A percentile compares a stretch with the other conserved stretches of the same genome.
Conservation (phyloP, 345 rosid species). For the Luvunga scandens region DNA sequence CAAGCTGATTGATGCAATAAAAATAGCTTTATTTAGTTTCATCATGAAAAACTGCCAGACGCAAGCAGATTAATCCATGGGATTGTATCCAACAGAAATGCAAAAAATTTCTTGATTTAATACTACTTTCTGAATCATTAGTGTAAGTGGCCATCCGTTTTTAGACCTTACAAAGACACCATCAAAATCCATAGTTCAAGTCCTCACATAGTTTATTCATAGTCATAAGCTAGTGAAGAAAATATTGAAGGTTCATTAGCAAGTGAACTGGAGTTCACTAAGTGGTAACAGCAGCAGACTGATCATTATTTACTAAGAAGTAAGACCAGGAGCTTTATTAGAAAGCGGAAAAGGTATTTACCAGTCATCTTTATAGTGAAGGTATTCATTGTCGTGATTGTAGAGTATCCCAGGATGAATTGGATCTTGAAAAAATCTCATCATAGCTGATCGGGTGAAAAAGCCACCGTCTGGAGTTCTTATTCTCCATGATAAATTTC, state of each 20-base stretch:
- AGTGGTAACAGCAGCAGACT: background rate
- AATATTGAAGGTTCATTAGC: background rate
- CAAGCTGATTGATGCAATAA: no score
- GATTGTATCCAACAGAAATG: background rate
- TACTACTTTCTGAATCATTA: background rate
- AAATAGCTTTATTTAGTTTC: no score
- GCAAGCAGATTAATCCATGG: background rate
- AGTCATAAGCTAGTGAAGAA: background rate
- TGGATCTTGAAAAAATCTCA: conserved; percentile 79
- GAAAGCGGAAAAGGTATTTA: conserved; percentile 21
- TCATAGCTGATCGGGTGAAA: conserved; percentile 65
- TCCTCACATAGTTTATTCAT: background rate
- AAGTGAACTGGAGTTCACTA: background rate
- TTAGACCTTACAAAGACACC: no score
- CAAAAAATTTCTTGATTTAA: background rate
- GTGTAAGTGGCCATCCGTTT: no score
- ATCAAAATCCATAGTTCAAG: background rate
- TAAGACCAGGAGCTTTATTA: background rate
- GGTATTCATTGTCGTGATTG: conserved; percentile 91
- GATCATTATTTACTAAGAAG: background rate
- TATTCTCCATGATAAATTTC: conserved; percentile 83
- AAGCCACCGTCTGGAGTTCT: conserved; percentile 70
- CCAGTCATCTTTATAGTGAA: conserved; percentile 98
- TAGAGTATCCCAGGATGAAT: conserved; percentile 66
- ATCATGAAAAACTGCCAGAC: background rate